These are phyloP conservation scores for Seminavis robusta DNA, from an alignment of 108 stramenopile genomes.

Conservation along the genomic window DNA sequence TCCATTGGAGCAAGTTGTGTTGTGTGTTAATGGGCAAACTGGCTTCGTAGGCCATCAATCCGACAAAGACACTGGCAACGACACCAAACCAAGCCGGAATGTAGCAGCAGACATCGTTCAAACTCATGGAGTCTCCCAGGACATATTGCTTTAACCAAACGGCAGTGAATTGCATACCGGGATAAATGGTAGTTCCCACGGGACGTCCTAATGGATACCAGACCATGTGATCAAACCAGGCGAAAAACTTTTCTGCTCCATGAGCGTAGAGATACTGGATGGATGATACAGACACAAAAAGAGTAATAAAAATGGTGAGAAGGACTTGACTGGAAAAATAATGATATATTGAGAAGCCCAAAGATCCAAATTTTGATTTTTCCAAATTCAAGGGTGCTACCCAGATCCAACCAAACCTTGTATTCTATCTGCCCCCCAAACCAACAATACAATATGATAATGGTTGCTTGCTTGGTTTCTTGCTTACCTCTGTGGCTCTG, in stretches of 20 bases:
- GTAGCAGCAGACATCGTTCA: constrained; percentile 91
- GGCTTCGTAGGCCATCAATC: constrained; percentile 74
- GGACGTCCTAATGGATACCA: constrained; percentile 99
- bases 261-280: constrained; percentile 42
- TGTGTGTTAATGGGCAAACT: constrained; percentile 55
- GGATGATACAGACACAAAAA: no score
- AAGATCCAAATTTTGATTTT: no score
- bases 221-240: constrained; percentile 89
- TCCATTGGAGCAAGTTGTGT: constrained; percentile 34
- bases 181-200: constrained; percentile 98
- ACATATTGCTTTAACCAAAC: constrained; percentile 79
- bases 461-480: no score
- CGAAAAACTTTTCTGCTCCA: constrained; percentile 57
- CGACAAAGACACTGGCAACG: constrained; percentile 60
- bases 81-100: constrained; percentile 93
- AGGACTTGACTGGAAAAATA: no score
- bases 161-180: constrained; percentile 96
- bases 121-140: constrained; percentile 44
- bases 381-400: no score
- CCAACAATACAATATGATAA: no score
- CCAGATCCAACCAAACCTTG: no score
- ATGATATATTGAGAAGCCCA: no score
- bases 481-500: constrained; percentile 88
- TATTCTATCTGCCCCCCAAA: no score
- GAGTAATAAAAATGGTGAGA: no score